Evolutionary conservation across 371 early-diverging fungal species (phyloP).

Genomic region (Circinella umbellata): DNA sequence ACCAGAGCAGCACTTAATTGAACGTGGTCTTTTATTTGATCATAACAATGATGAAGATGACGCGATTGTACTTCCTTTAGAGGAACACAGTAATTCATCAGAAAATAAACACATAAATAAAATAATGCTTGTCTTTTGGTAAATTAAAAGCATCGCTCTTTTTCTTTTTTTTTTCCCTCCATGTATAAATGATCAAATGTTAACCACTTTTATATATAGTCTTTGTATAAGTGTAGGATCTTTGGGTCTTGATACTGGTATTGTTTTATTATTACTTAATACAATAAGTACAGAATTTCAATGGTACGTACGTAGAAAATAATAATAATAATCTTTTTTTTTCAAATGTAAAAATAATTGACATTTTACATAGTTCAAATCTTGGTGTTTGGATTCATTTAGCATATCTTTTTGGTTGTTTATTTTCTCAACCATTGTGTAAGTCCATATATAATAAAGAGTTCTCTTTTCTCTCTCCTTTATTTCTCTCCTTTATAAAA

Average conservation of each 20-base stretch:
- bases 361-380: neutral
- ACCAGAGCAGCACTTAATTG: constrained; percentile 7
- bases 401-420: constrained; percentile 1
- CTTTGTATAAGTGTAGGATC: constrained; percentile 4
- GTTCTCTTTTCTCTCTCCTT: neutral
- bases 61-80: neutral
- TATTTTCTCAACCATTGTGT: neutral
- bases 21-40: neutral
- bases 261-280: neutral
- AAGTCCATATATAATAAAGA: neutral
- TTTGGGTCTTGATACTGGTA: neutral
- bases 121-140: neutral
- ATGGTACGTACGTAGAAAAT: neutral
- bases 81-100: neutral
- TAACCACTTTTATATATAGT: neutral
- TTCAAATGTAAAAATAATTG: neutral
- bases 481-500: neutral
- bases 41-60: neutral
- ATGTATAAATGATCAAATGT: neutral
- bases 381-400: constrained; percentile 3
- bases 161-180: neutral
- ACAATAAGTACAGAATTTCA: constrained; percentile 3
- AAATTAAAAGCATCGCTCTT: neutral
- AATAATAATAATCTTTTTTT: neutral
- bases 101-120: neutral